Evolutionary conservation across 2,329 filamentous ascomycete species (phyloP).

Genomic region (Helotiales sp.): DNA sequence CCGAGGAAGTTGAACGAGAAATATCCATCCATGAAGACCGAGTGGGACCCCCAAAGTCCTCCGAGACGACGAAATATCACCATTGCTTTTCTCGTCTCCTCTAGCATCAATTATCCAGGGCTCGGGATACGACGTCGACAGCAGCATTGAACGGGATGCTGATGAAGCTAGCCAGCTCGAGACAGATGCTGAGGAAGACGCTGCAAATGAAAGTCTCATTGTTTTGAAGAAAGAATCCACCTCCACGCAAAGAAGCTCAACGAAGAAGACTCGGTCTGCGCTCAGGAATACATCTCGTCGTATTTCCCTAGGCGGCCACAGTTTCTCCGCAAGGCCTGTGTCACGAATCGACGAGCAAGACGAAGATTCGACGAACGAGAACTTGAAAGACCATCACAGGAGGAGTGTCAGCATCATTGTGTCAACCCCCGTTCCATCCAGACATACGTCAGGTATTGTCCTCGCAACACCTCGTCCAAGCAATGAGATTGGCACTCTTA

Average conservation of each 20-base stretch:
- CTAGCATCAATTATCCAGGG: conserved; percentile 72
- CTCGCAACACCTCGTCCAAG: conserved; percentile 55
- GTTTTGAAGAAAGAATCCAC: conserved; percentile 25
- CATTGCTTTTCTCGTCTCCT: conserved; percentile 81
- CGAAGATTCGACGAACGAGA: conserved; percentile 57
- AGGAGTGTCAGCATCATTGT: conserved; percentile 46
- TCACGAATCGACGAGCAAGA: conserved; percentile 77
- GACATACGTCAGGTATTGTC: conserved; percentile 30
- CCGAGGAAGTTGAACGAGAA: conserved; percentile 65
- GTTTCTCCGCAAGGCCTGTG: conserved; percentile 67
- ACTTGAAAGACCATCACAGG: conserved; percentile 47
- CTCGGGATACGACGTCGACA: conserved; percentile 39
- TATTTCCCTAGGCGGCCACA: conserved; percentile 57
- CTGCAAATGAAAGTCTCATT: conserved; percentile 31
- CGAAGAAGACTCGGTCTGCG: conserved; percentile 24
- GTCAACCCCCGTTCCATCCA: conserved; percentile 42
- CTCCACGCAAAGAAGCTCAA: conserved; percentile 19
- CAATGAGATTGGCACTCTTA: conserved; percentile 70
- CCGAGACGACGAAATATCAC: conserved; percentile 60
- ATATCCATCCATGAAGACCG: conserved; percentile 66
- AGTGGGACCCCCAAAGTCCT: conserved; percentile 49
- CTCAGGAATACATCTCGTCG: conserved; percentile 47
- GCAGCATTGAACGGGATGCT: conserved; percentile 23
- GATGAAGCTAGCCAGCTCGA: conserved; percentile 27
- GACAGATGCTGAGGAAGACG: conserved; percentile 27